phyloP scores from a whole-genome alignment of 2,329 filamentous ascomycete genomes.

The Dothistroma septosporum region DNA sequence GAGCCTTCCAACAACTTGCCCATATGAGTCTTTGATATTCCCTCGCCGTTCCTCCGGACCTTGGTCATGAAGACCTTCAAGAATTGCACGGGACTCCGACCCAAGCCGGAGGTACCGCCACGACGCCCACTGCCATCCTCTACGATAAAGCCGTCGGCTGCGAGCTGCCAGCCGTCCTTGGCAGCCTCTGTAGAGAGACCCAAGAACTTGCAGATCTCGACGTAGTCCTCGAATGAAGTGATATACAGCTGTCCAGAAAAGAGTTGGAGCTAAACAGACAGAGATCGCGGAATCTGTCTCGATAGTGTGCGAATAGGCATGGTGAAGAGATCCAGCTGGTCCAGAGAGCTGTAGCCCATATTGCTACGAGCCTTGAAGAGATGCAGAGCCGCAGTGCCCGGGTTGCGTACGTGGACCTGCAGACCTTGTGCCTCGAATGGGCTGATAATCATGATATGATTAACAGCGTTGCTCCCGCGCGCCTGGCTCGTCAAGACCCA shows the following conservation, averaged over 20 bases:
- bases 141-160: conserved; percentile 24
- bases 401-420: conserved; percentile 40
- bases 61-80: conserved; percentile 20
- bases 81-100: conserved; percentile 21
- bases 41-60: conserved; percentile 21
- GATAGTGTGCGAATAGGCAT: background rate
- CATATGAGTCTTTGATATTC: conserved; percentile 25
- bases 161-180: conserved; percentile 15
- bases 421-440: conserved; percentile 58
- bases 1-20: conserved; percentile 22
- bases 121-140: conserved; percentile 8
- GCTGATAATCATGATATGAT: conserved; percentile 53
- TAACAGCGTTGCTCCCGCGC: conserved; percentile 6
- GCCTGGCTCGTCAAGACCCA: conserved; percentile 47
- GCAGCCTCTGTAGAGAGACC: conserved; percentile 16
- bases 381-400: conserved; percentile 36
- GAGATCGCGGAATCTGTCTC: conserved; percentile 18
- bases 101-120: conserved; percentile 8
- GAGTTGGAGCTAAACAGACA: conserved; percentile 55
- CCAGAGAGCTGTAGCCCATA: conserved; percentile 39
- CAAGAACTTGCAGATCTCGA: conserved; percentile 13
- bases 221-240: conserved; percentile 52
- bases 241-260: conserved; percentile 68
- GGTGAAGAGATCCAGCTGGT: conserved; percentile 45
- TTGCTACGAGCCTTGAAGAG: conserved; percentile 50